Percentiles rank a stretch among this genome's conserved stretches.
Conservation (phyloP, 306 rosid species). For the Ammopiptanthus mongolicus region DNA sequence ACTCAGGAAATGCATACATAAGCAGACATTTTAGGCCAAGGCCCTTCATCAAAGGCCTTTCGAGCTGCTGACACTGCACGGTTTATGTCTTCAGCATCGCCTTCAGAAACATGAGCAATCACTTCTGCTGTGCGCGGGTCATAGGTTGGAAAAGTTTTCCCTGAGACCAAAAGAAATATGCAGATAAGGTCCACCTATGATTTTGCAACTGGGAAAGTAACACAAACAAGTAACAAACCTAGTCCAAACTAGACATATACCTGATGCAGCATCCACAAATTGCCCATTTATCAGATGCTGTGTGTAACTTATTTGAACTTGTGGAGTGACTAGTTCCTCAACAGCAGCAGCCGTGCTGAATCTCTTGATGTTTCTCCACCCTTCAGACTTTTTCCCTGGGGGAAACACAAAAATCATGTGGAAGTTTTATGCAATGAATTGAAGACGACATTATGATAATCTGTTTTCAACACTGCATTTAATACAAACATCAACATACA, state of each 20-base stretch:
- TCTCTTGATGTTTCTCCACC: conserved; percentile 29
- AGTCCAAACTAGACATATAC: conserved; percentile 29
- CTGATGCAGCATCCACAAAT: conserved; percentile 86
- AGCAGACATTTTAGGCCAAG: conserved; percentile 91
- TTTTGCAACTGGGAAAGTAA: not conserved
- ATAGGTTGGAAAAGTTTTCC: conserved; percentile 81
- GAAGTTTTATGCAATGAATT: not conserved
- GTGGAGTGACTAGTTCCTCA: conserved; percentile 68
- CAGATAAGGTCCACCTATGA: not conserved
- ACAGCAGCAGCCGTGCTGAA: conserved; percentile 58
- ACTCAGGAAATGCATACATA: conserved; percentile 43
- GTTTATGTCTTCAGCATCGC: conserved; percentile 69
- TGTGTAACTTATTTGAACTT: conserved; percentile 53
- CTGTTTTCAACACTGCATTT: not conserved
- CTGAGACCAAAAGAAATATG: conserved; percentile 32
- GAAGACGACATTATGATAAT: not conserved
- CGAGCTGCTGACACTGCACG: conserved; percentile 94
- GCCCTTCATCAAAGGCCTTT: conserved; percentile 93
- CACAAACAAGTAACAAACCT: not conserved
- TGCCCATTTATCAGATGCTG: conserved; percentile 74
- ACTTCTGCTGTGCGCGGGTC: conserved; percentile 90
- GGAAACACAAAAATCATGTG: not conserved
- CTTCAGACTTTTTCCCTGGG: conserved; percentile 49
- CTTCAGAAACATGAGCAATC: conserved; percentile 83
- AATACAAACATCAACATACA: not conserved